Evolutionary conservation across 164 flowering plant genomes (phyloP), one percentile per base, ranked within the genome.

Genomic region (Taxillus chinensis): DNA sequence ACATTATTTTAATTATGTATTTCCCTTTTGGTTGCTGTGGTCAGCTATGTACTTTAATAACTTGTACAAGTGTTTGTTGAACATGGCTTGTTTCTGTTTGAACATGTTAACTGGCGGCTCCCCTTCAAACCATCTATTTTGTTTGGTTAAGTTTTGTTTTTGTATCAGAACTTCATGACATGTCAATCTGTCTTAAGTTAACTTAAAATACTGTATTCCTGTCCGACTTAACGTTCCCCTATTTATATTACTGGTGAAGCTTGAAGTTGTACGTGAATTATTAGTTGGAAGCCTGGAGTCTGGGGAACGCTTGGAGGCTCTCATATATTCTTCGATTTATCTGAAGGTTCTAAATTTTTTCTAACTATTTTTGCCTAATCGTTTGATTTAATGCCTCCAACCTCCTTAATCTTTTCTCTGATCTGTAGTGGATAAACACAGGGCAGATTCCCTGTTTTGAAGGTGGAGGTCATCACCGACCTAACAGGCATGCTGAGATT

Each of bases 391-490:
- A 45, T 57, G 38, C 55, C 16, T 16, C 40, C 43, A 12, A 8
- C n/a, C 7, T 57, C 68, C 71, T 59, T 59, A 12, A 16, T 46
- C 3, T 65, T 57, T 43, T 65, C 62, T 68, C 63, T 59, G 63
- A 14, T 81, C 4, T 37, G 79, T 80, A 92, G 98, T 92, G 96
- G 98, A 90, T 92, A 76, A 90, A 92, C 75, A 92, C 85, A 14
- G 98, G 98, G 16, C 93, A 92, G 73, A 86, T 92, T 68, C 93
- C 98, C 38, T 92, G 98, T 75, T 92, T 82, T 70, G 96, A 92
- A 71, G 98, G 68, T 72, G 98, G 98, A 66, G 96, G 98, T 65
- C 98, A 92, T 80, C 93, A 82, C 66, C 77, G 98, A 55, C 98
- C 98, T 64, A 92, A 82, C 72, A 85, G 81, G 75, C 98, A 92